Evolutionary conservation across 208 protist species (phyloP).

Genomic region (Leishmania lainsoni): DNA sequence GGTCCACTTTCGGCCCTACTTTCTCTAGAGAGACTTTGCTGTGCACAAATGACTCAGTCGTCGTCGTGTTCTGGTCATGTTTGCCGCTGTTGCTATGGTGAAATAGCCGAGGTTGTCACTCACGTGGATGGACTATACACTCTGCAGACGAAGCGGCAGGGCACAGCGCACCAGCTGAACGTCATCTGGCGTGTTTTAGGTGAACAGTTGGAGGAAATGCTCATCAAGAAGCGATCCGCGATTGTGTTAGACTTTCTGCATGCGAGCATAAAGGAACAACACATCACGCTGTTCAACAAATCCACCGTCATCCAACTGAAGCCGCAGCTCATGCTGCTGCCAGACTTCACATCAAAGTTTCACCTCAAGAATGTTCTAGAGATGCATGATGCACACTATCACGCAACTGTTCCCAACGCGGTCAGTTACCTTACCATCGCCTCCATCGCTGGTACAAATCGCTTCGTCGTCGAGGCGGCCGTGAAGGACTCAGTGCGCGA

Average conservation of each 20-base stretch:
- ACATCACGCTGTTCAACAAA: conserved; percentile 53
- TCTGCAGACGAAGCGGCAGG: conserved; percentile 61
- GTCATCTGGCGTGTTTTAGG: conserved; percentile 74
- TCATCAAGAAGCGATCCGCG: conserved; percentile 64
- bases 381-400: conserved; percentile 81
- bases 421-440: conserved; percentile 58
- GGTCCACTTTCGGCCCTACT: not conserved
- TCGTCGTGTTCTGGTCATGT: conserved; percentile 38
- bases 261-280: conserved; percentile 80
- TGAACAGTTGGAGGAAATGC: conserved; percentile 59
- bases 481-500: conserved; percentile 80
- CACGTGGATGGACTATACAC: conserved; percentile 55
- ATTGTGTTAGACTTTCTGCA: conserved; percentile 81
- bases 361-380: conserved; percentile 76
- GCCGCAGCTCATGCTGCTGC: conserved; percentile 80
- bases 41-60: conserved; percentile 13
- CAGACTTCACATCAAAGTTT: conserved; percentile 87
- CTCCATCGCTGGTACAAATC: conserved; percentile 44
- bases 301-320: conserved; percentile 59
- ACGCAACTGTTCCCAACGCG: conserved; percentile 56
- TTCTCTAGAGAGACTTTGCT: too few species aligned
- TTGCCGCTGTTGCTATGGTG: conserved; percentile 77
- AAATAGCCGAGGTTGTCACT: conserved; percentile 74
- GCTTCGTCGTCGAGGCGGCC: conserved; percentile 75
- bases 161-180: conserved; percentile 57